A percentile compares a stretch with the other conserved stretches of the same genome.
These are phyloP conservation scores for Phycomyces nitens DNA, from an alignment of 192 early-diverging fungal species.

Conservation along the genomic window DNA sequence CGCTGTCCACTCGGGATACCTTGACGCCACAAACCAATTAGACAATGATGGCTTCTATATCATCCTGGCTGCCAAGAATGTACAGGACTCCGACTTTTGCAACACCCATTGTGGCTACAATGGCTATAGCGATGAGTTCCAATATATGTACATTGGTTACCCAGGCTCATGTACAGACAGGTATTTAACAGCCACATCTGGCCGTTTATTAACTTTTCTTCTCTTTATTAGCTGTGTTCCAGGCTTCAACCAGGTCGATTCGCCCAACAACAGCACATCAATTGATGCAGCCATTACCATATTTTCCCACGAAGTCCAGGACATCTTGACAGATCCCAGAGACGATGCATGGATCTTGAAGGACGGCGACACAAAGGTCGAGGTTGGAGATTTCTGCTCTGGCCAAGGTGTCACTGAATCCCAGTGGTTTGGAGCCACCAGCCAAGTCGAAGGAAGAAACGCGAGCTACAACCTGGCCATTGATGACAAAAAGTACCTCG, in stretches of 20 bases:
- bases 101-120: slow-evolving; percentile 26
- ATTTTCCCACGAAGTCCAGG: slow-evolving; percentile 28
- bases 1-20: slow-evolving; percentile 20
- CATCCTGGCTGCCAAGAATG: slow-evolving; percentile 19
- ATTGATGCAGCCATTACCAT: slow-evolving; percentile 27
- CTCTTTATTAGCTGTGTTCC: slow-evolving; percentile 23
- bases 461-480: slow-evolving; percentile 19
- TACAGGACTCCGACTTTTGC: slow-evolving; percentile 27
- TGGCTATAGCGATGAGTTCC: slow-evolving; percentile 13
- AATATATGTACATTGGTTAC: slow-evolving; percentile 30
- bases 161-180: slow-evolving; percentile 18
- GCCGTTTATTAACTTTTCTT: no score
- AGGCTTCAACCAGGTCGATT: slow-evolving; percentile 8
- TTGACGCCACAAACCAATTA: slow-evolving; percentile 16
- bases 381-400: slow-evolving; percentile 24
- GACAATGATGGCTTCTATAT: slow-evolving; percentile 25
- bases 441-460: background rate
- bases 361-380: slow-evolving; percentile 4
- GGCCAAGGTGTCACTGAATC: slow-evolving; percentile 8
- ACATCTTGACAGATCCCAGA: slow-evolving; percentile 27
- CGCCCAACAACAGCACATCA: slow-evolving; percentile 21
- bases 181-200: background rate
- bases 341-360: slow-evolving; percentile 23
- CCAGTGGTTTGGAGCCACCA: slow-evolving; percentile 16
- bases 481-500: slow-evolving; percentile 14